These are phyloP conservation scores for Tilletia horrida DNA, from an alignment of 1,284 basidiomycete species.

Conservation along the genomic window DNA sequence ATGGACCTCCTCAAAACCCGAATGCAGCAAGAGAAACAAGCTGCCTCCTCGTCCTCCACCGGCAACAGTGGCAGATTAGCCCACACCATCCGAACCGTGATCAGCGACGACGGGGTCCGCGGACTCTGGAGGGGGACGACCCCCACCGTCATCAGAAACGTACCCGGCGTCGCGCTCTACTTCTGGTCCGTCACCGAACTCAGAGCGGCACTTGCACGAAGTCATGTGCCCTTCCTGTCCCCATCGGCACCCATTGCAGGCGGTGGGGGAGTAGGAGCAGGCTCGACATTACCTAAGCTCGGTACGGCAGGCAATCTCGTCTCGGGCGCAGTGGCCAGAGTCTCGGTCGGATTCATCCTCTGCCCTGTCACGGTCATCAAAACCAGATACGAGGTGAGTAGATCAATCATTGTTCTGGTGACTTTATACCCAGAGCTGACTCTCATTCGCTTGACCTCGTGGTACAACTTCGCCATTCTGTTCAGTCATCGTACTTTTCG, in stretches of 20 bases:
- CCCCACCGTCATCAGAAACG: conserved; percentile 50
- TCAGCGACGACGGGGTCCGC: conserved; percentile 36
- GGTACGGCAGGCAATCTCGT: conserved; percentile 78
- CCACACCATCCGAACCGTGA: conserved; percentile 29
- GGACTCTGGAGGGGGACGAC: conserved; percentile 52
- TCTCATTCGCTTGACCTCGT: too few species aligned
- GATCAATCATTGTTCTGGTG: too few species aligned
- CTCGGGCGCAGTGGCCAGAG: conserved; percentile 80
- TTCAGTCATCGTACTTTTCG: conserved; percentile 34
- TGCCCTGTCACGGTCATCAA: conserved; percentile 94
- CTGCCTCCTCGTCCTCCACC: neutral
- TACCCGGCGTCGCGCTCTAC: conserved; percentile 53
- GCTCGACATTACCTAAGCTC: conserved; percentile 60
- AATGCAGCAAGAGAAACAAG: conserved; percentile 36
- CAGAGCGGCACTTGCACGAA: conserved; percentile 33
- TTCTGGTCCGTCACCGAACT: conserved; percentile 52
- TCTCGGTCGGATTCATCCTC: conserved; percentile 78
- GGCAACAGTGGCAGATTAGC: conserved; percentile 24
- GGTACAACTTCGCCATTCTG: neutral
- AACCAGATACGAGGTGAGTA: conserved; percentile 83
- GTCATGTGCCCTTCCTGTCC: conserved; percentile 43
- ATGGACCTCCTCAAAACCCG: conserved; percentile 54
- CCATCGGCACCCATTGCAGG: conserved; percentile 84
- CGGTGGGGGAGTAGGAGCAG: conserved; percentile 62
- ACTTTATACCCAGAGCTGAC: too few species aligned